Evolutionary conservation across 2,329 filamentous ascomycete genomes (phyloP), one percentile per base, ranked within the genome.

Genomic region (Cladosporium cucumerinum): DNA sequence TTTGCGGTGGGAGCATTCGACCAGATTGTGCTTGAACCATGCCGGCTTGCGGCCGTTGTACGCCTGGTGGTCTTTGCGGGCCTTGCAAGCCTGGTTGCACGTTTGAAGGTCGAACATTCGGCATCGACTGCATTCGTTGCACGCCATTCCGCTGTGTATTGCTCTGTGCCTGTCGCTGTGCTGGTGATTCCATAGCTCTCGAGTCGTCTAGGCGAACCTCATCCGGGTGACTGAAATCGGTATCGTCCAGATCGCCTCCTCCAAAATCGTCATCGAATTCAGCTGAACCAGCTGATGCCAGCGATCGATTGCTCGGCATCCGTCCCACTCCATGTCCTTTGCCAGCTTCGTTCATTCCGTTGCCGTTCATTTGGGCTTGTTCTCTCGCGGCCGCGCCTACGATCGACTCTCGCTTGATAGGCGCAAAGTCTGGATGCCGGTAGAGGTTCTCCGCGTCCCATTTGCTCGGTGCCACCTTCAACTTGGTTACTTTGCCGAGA

Each of bases 361-460:
- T 75, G 76, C 65, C 75, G 7, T 64, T 49, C 7, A 21, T 61
- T 21, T 61, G 66, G 54, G 62, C 43, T 23, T 57, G 25, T 64
- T 69, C 67, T 6, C 67, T 63, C 58, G 68, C 54, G 43, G 66
- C 62, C 2, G 78, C 74, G 65, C 39, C 49, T 43, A 49, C 49
- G 21, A 62, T 62, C 16, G 60, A 62, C 25, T 87, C 84, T 73
- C 85, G 87, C 75, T 89, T 89, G 26, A 83, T 74, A 5, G 83
- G 82, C 18, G 79, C 85, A 75, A 85, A 96, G 74, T 93, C 91
- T 1, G 86, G 80, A 77, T 97, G 93, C 46, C 94, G 86, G 78
- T 97, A 89, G 43, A 98, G 82, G 48, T 89, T 89, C n/a, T 85
- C 84, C 67, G 90, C 87, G 70, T 94, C 87, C 79, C 93, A 97